Conservation (phyloP, 2,329 filamentous ascomycete species). For the Alternaria sp. region DNA sequence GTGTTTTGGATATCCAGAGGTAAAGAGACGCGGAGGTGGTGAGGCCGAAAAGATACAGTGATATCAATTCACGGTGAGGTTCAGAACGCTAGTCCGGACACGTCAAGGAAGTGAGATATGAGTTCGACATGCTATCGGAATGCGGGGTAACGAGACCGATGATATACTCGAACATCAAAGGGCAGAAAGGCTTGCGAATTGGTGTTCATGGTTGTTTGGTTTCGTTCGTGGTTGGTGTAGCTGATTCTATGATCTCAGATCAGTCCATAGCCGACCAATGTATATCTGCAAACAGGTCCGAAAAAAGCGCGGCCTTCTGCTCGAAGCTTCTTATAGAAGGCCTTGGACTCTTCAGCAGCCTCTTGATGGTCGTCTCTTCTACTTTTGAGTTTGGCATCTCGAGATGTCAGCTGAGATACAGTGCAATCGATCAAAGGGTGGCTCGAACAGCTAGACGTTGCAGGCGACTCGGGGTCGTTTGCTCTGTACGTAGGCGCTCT, state of each 20-base stretch:
- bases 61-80: conserved; percentile 13
- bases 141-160: background rate
- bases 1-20: background rate
- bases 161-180: background rate
- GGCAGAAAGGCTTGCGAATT: background rate
- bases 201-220: background rate
- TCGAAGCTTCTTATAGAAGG: background rate
- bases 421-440: background rate
- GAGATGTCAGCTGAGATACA: background rate
- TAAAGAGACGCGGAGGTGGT: background rate
- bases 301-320: background rate
- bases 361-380: background rate
- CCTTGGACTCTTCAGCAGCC: background rate
- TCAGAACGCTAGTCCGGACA: conserved; percentile 8
- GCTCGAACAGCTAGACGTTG: background rate
- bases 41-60: background rate
- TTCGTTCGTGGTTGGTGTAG: background rate
- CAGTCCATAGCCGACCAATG: background rate
- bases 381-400: background rate
- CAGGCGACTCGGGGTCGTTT: background rate
- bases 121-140: background rate
- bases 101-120: background rate
- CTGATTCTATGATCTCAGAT: background rate
- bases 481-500: background rate
- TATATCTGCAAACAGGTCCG: background rate